Conservation (phyloP, 495 filamentous ascomycete genomes). For the Staphylotrichum tortipilum region DNA sequence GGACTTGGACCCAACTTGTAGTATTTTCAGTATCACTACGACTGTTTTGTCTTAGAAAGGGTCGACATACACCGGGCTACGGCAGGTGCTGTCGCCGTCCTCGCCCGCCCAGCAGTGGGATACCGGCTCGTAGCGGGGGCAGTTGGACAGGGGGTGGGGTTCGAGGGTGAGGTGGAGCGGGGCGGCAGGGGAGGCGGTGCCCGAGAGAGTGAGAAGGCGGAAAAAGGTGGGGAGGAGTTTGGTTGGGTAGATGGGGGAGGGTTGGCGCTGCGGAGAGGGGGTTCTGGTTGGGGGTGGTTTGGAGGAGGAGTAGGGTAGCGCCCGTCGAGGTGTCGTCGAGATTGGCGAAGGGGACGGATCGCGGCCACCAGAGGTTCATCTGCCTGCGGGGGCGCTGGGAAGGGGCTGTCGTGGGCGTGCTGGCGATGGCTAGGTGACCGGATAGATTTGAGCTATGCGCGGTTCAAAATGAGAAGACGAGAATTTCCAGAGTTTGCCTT, state of each 20-base stretch:
- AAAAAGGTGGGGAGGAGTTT: no score
- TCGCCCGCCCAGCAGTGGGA: constrained; percentile 29
- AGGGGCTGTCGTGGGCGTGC: not conserved
- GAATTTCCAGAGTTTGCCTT: no score
- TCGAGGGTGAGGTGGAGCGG: constrained; percentile 1
- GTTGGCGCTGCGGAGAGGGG: not conserved
- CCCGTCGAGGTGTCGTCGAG: no score
- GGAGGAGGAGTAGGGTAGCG: no score
- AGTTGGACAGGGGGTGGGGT: constrained; percentile 2
- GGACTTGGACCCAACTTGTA: no score
- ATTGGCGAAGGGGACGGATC: not conserved
- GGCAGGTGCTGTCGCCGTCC: constrained; percentile 10
- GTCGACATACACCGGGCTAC: constrained; percentile 19
- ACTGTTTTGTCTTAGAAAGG: no score
- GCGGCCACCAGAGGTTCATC: constrained; percentile 5
- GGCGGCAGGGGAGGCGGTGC: not conserved
- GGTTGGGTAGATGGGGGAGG: not conserved
- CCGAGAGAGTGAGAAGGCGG: not conserved
- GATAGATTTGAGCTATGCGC: no score
- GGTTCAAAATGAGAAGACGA: no score
- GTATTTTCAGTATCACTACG: no score
- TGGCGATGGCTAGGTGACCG: not conserved
- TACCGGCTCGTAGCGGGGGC: constrained; percentile 26
- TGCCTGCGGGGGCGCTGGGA: not conserved
- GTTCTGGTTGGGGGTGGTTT: no score